Evolutionary conservation across 768 basidiomycete species (phyloP).

Genomic region (Candolleomyces aberdarensis): DNA sequence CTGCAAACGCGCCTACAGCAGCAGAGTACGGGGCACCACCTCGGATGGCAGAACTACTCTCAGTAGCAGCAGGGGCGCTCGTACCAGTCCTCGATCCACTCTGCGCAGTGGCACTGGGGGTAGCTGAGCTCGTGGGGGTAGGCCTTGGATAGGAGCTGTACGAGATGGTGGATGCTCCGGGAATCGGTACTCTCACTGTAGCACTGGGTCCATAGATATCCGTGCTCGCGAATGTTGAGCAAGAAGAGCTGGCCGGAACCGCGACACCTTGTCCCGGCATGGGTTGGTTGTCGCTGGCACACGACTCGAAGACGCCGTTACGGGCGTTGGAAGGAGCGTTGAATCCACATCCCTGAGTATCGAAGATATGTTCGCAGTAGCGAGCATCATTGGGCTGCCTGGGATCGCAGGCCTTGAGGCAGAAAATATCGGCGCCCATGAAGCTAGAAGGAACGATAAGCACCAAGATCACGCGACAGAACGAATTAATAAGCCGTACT

Average conservation of each 20-base stretch:
- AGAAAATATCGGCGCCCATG: slow-evolving; percentile 63
- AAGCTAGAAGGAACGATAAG: slow-evolving; percentile 41
- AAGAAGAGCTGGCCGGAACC: slow-evolving; percentile 37
- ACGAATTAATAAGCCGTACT: slow-evolving; percentile 34
- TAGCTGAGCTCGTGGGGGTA: neutral
- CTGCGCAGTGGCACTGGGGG: neutral
- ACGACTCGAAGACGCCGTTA: slow-evolving; percentile 43
- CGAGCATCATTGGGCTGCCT: slow-evolving; percentile 39
- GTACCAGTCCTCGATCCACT: neutral
- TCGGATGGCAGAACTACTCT: too few species aligned
- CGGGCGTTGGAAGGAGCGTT: slow-evolving; percentile 56
- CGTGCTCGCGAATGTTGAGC: slow-evolving; percentile 25
- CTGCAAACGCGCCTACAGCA: too few species aligned
- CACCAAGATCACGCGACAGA: neutral
- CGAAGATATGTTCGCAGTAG: slow-evolving; percentile 67
- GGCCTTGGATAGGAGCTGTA: neutral
- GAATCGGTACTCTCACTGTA: slow-evolving; percentile 7
- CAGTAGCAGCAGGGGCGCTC: neutral
- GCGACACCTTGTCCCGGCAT: slow-evolving; percentile 32
- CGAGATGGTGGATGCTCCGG: slow-evolving; percentile 6
- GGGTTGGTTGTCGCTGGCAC: slow-evolving; percentile 9
- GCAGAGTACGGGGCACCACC: too few species aligned
- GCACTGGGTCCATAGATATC: slow-evolving; percentile 21
- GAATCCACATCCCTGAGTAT: slow-evolving; percentile 59
- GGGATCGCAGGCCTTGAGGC: slow-evolving; percentile 72